Base-by-base conservation (phyloP, 257 asterid genomes). In the Solanum tarapatanum region DNA sequence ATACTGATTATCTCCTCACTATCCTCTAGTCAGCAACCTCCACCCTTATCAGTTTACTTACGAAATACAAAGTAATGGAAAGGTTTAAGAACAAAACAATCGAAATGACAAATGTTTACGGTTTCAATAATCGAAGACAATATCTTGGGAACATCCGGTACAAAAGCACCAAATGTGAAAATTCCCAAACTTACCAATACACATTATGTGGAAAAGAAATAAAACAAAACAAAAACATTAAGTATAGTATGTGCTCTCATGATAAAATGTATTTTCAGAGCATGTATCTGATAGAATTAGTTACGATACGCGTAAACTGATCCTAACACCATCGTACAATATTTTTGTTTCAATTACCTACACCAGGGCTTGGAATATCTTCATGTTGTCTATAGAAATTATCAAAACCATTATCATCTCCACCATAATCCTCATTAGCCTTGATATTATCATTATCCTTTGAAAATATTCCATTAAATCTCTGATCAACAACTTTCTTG, bases 341-440 rank as follows among this genome's bases (percentile, higher is more conserved):
- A 11, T 45, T 24, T 5, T 85, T 14, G 9, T 36, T 74, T 87
- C 68, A 87, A 41, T 80, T 55, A 37, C 89, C 89, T 64, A 87
- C 58, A 33, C 89, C 89, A 60, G 86, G 89, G 10, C 89, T 87
- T 14, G 89, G 86, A 80, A 87, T 70, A 79, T 87, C 89, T 87
- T 80, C 89, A 37, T 87, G 89, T 64, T 68, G 83, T 62, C 89
- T 87, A 30, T 60, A 87, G 37, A 62, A 87, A 87, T 87, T 76
- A 72, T 75, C 83, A 17, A 16, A 84, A 43, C 48, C 48, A 41
- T 41, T 41, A 41, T 41, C 48, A 41, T 43, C 51, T 9, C n/a
- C 41, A 17, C 75, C 89, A 74, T 58, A n/a, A 8, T 55, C 41
- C 21, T 45, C 88, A 35, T 36, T 24, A 85, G 13, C 21, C 37